These are phyloP conservation scores for Paramyrothecium sp. DNA, from an alignment of 2,329 filamentous ascomycete species.

Conservation along the genomic window DNA sequence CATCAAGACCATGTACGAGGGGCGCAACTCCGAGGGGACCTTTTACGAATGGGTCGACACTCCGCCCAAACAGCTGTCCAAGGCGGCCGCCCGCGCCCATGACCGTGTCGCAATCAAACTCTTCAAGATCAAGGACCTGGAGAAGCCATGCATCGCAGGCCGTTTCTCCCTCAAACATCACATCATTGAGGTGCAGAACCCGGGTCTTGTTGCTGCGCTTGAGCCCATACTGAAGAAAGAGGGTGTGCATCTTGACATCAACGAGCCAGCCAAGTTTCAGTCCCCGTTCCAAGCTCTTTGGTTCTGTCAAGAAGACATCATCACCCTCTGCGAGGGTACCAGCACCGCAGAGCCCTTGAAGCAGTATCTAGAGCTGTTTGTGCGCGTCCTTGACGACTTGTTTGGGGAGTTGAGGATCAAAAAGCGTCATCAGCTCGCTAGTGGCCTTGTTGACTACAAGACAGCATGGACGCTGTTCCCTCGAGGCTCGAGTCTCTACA, in stretches of 20 bases:
- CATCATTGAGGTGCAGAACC: constrained; percentile 41
- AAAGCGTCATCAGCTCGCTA: constrained; percentile 30
- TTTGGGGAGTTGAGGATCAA: constrained; percentile 38
- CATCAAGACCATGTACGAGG: constrained; percentile 40
- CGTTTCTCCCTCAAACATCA: constrained; percentile 37
- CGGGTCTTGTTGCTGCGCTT: constrained; percentile 36
- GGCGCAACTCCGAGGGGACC: constrained; percentile 17
- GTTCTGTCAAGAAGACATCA: constrained; percentile 43
- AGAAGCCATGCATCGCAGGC: constrained; percentile 37
- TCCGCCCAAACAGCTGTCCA: constrained; percentile 40
- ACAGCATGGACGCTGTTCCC: constrained; percentile 45
- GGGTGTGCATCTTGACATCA: constrained; percentile 33
- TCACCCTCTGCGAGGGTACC: constrained; percentile 25
- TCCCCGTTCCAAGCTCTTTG: constrained; percentile 40
- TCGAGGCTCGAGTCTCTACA: constrained; percentile 34
- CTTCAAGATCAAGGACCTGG: constrained; percentile 43
- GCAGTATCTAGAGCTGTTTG: constrained; percentile 36
- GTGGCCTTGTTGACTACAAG: constrained; percentile 37
- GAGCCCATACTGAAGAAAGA: constrained; percentile 41
- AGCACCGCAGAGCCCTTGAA: constrained; percentile 25
- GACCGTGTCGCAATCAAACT: constrained; percentile 42
- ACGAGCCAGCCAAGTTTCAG: constrained; percentile 32
- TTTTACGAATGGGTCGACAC: constrained; percentile 37
- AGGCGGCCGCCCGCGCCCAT: constrained; percentile 30
- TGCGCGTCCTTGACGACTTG: constrained; percentile 39